phyloP scores from a whole-genome alignment of 257 asterid genomes.

The Penstemon barbatus region DNA sequence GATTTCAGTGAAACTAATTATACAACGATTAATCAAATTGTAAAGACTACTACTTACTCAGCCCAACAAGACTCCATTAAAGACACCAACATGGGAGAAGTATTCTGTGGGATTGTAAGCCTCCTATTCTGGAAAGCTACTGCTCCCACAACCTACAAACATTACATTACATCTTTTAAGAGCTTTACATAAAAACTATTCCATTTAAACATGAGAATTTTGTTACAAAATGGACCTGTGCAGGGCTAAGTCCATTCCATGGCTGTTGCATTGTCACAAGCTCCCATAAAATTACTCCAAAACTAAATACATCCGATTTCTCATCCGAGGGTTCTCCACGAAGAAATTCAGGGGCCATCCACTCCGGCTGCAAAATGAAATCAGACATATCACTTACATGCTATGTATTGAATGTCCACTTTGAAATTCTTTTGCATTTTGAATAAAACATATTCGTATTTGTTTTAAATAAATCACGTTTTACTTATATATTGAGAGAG shows the following conservation, averaged over 20 bases:
- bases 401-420: conserved; percentile 12
- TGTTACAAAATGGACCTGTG: conserved; percentile 51
- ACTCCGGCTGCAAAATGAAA: conserved; percentile 82
- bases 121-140: conserved; percentile 95
- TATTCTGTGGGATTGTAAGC: conserved; percentile 68
- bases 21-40: not conserved
- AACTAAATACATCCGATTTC: conserved; percentile 92
- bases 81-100: conserved; percentile 65
- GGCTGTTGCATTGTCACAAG: conserved; percentile 94
- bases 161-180: not conserved
- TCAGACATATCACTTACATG: conserved; percentile 33
- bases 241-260: conserved; percentile 92
- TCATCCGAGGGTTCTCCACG: conserved; percentile 98
- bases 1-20: not conserved
- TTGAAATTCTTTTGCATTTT: not conserved
- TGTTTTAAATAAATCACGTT: too few relatives aligned
- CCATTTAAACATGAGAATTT: not conserved
- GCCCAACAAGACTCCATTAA: conserved; percentile 98
- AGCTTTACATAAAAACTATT: not conserved
- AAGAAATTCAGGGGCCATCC: conserved; percentile 99
- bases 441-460: not conserved
- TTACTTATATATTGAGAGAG: conserved; percentile 8
- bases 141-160: conserved; percentile 87
- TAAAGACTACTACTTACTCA: conserved; percentile 55
- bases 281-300: conserved; percentile 95